Evolutionary conservation across 2,329 filamentous ascomycete genomes (phyloP).

Genomic region (Aureobasidium vineae): DNA sequence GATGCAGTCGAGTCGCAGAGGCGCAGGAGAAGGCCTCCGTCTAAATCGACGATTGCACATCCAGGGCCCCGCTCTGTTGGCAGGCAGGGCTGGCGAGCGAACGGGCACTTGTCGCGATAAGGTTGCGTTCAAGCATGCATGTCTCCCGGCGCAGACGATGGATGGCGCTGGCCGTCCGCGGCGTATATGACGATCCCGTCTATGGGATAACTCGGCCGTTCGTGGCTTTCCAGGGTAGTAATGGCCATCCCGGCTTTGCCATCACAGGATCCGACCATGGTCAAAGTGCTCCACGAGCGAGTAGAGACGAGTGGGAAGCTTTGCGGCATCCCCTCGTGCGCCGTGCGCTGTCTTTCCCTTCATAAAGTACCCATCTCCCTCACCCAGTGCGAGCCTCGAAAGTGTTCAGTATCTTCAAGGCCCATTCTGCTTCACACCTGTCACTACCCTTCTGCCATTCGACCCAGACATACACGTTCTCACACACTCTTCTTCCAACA

Average conservation of each 20-base stretch:
- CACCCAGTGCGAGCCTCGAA: slow-evolving; percentile 1
- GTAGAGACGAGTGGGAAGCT: slow-evolving; percentile 19
- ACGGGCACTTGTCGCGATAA: slow-evolving; percentile 26
- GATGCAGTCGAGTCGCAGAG: slow-evolving; percentile 9
- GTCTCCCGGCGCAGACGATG: slow-evolving; percentile 22
- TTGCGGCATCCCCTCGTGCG: slow-evolving; percentile 24
- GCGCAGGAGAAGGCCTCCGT: neutral
- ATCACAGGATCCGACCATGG: slow-evolving; percentile 13
- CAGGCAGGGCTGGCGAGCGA: slow-evolving; percentile 19
- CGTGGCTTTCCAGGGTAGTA: slow-evolving; percentile 24
- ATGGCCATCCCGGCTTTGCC: slow-evolving; percentile 21
- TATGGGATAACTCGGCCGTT: slow-evolving; percentile 19
- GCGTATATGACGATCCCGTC: slow-evolving; percentile 22
- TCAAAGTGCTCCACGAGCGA: slow-evolving; percentile 23
- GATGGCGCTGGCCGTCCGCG: slow-evolving; percentile 20
- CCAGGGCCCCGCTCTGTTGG: slow-evolving; percentile 21
- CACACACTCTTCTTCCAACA: neutral
- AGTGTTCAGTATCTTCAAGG: neutral
- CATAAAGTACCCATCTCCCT: slow-evolving; percentile 23
- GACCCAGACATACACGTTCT: neutral
- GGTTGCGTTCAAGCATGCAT: slow-evolving; percentile 27
- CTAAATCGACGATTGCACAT: slow-evolving; percentile 17
- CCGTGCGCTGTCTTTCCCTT: slow-evolving; percentile 16
- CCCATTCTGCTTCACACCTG: neutral
- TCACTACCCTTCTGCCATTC: neutral